phyloP scores from a whole-genome alignment of 306 rosid genomes.

The Biancaea sappan region DNA sequence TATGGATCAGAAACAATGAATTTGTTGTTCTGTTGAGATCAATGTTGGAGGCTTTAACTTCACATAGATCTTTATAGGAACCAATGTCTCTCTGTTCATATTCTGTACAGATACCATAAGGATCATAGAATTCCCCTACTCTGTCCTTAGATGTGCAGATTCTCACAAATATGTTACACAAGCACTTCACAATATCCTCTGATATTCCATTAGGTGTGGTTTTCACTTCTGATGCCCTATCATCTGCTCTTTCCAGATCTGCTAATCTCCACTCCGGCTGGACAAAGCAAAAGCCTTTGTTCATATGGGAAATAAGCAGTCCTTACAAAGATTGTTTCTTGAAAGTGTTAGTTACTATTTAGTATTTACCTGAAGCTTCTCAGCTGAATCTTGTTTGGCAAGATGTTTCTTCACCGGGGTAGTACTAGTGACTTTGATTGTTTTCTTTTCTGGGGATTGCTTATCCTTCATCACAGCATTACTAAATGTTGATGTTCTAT shows the following conservation, averaged over 20 bases:
- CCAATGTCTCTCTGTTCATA: slow-evolving; percentile 61
- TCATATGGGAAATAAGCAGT: neutral
- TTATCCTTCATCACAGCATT: slow-evolving; percentile 57
- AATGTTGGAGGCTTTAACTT: slow-evolving; percentile 61
- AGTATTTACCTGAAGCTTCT: slow-evolving; percentile 55
- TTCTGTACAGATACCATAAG: slow-evolving; percentile 64
- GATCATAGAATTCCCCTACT: slow-evolving; percentile 60
- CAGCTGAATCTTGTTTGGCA: slow-evolving; percentile 53
- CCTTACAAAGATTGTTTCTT: slow-evolving; percentile 25
- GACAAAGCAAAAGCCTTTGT: slow-evolving; percentile 26
- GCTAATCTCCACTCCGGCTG: slow-evolving; percentile 64
- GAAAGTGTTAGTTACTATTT: neutral
- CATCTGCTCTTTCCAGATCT: slow-evolving; percentile 61
- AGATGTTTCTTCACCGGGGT: slow-evolving; percentile 60
- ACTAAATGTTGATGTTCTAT: slow-evolving; percentile 43
- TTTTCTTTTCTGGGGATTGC: slow-evolving; percentile 67
- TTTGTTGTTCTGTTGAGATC: slow-evolving; percentile 67
- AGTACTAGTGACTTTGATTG: slow-evolving; percentile 42
- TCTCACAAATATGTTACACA: slow-evolving; percentile 63
- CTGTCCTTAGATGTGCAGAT: slow-evolving; percentile 60
- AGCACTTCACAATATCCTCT: slow-evolving; percentile 76
- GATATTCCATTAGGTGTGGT: slow-evolving; percentile 72
- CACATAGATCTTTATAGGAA: slow-evolving; percentile 62
- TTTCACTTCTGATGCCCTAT: slow-evolving; percentile 46
- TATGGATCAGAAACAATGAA: slow-evolving; percentile 63